Percentiles rank a stretch among this genome's conserved stretches.
phyloP scores from a whole-genome alignment of 2,329 filamentous ascomycete species.

The Ophiosphaerella korrae region DNA sequence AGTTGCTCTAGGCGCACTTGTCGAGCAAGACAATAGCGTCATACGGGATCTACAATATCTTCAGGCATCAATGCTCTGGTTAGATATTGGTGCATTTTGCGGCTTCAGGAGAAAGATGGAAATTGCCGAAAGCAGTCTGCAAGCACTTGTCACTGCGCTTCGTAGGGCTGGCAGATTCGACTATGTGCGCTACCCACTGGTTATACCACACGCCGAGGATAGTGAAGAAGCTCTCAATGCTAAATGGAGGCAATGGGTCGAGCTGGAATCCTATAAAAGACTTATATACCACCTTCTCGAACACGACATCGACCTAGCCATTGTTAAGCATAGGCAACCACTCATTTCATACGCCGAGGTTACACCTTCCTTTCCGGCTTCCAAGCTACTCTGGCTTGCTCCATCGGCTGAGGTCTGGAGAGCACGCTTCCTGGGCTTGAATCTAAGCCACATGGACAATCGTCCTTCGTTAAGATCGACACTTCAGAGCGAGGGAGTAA shows the following conservation, averaged over 20 bases:
- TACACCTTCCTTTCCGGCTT: constrained; percentile 66
- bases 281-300: constrained; percentile 27
- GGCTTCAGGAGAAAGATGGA: constrained; percentile 62
- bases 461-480: constrained; percentile 12
- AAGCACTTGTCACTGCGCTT: constrained; percentile 59
- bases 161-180: constrained; percentile 62
- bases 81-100: constrained; percentile 62
- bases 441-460: too few species aligned
- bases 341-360: constrained; percentile 71
- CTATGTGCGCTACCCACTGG: constrained; percentile 56
- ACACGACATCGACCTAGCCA: constrained; percentile 28
- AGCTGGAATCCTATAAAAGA: constrained; percentile 67
- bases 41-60: constrained; percentile 56
- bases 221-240: constrained; percentile 60
- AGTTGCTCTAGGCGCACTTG: constrained; percentile 31
- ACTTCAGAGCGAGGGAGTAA: constrained; percentile 50
- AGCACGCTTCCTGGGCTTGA: constrained; percentile 45
- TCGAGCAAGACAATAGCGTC: constrained; percentile 37
- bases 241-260: constrained; percentile 69
- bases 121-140: constrained; percentile 60
- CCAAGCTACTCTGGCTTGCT: constrained; percentile 68
- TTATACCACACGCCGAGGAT: constrained; percentile 56
- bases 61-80: constrained; percentile 56
- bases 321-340: constrained; percentile 48
- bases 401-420: constrained; percentile 68